Evolutionary conservation across 2,329 filamentous ascomycete species (phyloP).

Genomic region (Xylaria polymorpha): DNA sequence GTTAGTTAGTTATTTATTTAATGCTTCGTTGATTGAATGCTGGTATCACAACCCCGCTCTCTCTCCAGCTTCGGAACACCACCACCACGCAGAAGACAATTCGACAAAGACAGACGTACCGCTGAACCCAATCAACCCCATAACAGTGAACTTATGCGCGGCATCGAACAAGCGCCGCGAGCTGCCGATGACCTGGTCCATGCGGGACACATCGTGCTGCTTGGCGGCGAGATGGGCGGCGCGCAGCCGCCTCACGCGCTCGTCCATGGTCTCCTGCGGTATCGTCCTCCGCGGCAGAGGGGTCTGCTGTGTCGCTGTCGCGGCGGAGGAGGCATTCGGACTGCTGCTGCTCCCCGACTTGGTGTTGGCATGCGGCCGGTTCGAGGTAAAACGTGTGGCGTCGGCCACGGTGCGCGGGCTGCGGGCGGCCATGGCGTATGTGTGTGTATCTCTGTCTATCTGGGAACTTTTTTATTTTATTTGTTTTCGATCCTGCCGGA

Average conservation of each 20-base stretch:
- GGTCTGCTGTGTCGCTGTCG: slow-evolving; percentile 8
- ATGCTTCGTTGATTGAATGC: background rate
- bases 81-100: no score
- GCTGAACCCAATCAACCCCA: slow-evolving; percentile 66
- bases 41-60: background rate
- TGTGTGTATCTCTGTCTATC: background rate
- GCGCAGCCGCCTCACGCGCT: slow-evolving; percentile 75
- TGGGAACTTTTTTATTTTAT: background rate
- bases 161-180: slow-evolving; percentile 65
- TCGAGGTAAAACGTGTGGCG: slow-evolving; percentile 81
- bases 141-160: slow-evolving; percentile 66
- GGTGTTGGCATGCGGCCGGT: slow-evolving; percentile 75
- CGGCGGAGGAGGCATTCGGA: slow-evolving; percentile 23
- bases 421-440: slow-evolving; percentile 34
- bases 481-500: background rate
- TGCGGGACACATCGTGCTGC: slow-evolving; percentile 65
- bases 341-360: slow-evolving; percentile 56
- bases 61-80: background rate
- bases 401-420: slow-evolving; percentile 77
- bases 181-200: slow-evolving; percentile 62
- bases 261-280: slow-evolving; percentile 70
- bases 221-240: slow-evolving; percentile 75
- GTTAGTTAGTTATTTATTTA: background rate
- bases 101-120: slow-evolving; percentile 55
- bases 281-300: slow-evolving; percentile 47